Percentiles rank a stretch among this genome's conserved stretches.
Conservation (phyloP, 2,329 filamentous ascomycete species). For the Coniochaeta sp. region DNA sequence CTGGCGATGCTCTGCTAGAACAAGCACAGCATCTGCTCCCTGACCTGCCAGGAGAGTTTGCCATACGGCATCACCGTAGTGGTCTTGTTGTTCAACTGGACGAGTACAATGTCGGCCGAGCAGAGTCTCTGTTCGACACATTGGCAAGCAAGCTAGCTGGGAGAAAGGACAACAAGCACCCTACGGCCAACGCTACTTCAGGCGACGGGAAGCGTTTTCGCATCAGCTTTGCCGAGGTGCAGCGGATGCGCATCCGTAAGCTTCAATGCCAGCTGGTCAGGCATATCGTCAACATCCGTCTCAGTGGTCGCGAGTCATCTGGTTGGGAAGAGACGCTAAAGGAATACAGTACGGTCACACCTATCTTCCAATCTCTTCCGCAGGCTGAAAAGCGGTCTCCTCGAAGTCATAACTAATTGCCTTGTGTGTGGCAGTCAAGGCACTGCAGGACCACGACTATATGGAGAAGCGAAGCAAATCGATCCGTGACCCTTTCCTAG, state of each 20-base stretch:
- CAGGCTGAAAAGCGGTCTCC: no score
- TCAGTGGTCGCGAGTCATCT: not conserved
- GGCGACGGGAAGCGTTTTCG: not conserved
- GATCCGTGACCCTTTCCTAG: conserved; percentile 8
- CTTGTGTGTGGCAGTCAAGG: conserved; percentile 3
- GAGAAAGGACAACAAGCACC: not conserved
- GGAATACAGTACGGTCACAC: not conserved
- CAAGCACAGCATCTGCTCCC: not conserved
- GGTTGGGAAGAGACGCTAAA: conserved; percentile 5
- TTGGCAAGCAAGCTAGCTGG: not conserved
- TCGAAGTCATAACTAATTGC: no score
- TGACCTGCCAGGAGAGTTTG: not conserved
- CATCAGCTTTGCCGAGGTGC: conserved; percentile 11
- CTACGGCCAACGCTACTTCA: no score
- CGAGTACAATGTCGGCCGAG: not conserved
- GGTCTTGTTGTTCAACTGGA: not conserved
- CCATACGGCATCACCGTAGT: not conserved
- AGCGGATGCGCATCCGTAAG: conserved; percentile 9
- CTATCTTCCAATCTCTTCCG: no score
- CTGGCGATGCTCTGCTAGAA: not conserved
- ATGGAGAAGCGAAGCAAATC: conserved; percentile 9
- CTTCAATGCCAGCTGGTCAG: conserved; percentile 8
- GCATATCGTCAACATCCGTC: conserved; percentile 2
- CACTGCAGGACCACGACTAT: conserved; percentile 11
- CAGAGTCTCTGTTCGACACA: not conserved